Percentiles rank a stretch among this genome's conserved stretches.
These are phyloP conservation scores for Pseudocercospora eumusae DNA, from an alignment of 2,329 filamentous ascomycete species.

Conservation along the genomic window DNA sequence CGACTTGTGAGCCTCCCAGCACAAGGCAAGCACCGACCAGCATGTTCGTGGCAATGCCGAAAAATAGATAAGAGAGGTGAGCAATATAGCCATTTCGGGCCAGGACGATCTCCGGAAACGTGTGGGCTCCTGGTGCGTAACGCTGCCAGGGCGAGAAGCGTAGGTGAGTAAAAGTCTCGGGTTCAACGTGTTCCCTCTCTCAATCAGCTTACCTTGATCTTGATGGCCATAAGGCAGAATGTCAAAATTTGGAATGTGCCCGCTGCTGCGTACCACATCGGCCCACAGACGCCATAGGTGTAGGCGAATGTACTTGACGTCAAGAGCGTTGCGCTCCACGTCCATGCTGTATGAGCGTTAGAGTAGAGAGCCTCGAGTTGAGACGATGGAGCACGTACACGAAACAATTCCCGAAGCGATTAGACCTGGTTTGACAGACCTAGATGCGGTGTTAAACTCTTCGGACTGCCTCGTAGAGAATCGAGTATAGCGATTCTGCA, in stretches of 20 bases:
- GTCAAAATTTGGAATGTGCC: constrained; percentile 49
- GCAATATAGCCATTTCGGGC: constrained; percentile 41
- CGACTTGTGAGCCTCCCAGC: constrained; percentile 49
- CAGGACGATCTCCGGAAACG: constrained; percentile 47
- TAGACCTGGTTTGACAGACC: constrained; percentile 83
- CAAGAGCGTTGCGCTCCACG: constrained; percentile 56
- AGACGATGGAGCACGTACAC: constrained; percentile 15
- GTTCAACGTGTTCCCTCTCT: neutral
- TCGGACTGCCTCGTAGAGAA: constrained; percentile 50
- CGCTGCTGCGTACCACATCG: constrained; percentile 48
- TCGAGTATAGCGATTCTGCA: constrained; percentile 47
- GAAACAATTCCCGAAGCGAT: constrained; percentile 82
- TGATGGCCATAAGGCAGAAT: constrained; percentile 48
- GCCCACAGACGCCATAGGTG: constrained; percentile 42
- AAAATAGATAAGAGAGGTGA: constrained; percentile 40
- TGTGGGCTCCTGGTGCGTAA: constrained; percentile 44
- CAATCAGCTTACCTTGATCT: constrained; percentile 43
- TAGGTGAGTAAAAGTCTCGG: neutral
- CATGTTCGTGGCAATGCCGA: constrained; percentile 48
- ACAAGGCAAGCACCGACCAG: constrained; percentile 48
- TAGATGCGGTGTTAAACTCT: constrained; percentile 85
- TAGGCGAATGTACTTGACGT: constrained; percentile 41
- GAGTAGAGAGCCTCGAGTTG: neutral
- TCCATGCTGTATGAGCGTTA: constrained; percentile 67
- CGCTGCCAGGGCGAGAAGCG: neutral